Conservation (phyloP, 352 stramenopile species). For the Pythium oligandrum region DNA sequence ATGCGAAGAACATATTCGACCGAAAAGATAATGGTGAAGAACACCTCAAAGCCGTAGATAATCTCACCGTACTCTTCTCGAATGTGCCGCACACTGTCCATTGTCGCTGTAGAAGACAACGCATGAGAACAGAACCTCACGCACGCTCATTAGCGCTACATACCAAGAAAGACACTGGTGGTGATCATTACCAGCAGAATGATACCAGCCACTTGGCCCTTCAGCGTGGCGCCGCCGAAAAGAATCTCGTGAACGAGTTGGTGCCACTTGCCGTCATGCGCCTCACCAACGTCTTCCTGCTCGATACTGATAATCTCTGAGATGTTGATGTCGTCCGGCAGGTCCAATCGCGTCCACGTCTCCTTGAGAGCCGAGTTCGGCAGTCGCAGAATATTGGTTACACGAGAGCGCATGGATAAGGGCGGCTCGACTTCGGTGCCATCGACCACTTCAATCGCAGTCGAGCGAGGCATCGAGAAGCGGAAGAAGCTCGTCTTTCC, state of each 20-base stretch:
- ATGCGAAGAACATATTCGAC: slow-evolving; percentile 38
- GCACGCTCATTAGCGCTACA: neutral
- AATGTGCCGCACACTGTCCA: slow-evolving; percentile 67
- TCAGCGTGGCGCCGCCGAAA: slow-evolving; percentile 55
- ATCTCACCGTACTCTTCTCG: slow-evolving; percentile 29
- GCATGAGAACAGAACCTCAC: neutral
- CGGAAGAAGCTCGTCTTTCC: slow-evolving; percentile 14
- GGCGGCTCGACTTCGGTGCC: neutral
- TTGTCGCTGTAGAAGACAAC: slow-evolving; percentile 26
- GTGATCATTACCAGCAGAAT: slow-evolving; percentile 69
- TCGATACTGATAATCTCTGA: slow-evolving; percentile 12
- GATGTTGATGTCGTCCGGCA: slow-evolving; percentile 15
- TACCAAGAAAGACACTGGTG: slow-evolving; percentile 61
- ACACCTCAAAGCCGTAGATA: slow-evolving; percentile 30
- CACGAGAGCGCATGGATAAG: slow-evolving; percentile 3
- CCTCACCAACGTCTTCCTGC: slow-evolving; percentile 14
- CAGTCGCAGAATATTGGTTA: slow-evolving; percentile 10
- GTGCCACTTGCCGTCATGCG: slow-evolving; percentile 30
- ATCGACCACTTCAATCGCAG: slow-evolving; percentile 9
- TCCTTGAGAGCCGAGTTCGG: slow-evolving; percentile 17
- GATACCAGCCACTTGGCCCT: slow-evolving; percentile 49
- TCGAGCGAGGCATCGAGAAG: slow-evolving; percentile 5
- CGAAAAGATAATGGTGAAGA: slow-evolving; percentile 45
- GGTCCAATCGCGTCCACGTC: slow-evolving; percentile 13
- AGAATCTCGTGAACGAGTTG: slow-evolving; percentile 65